These are phyloP conservation scores for Zizania palustris DNA, from an alignment of 202 grass and related monocot genomes.

Conservation along the genomic window DNA sequence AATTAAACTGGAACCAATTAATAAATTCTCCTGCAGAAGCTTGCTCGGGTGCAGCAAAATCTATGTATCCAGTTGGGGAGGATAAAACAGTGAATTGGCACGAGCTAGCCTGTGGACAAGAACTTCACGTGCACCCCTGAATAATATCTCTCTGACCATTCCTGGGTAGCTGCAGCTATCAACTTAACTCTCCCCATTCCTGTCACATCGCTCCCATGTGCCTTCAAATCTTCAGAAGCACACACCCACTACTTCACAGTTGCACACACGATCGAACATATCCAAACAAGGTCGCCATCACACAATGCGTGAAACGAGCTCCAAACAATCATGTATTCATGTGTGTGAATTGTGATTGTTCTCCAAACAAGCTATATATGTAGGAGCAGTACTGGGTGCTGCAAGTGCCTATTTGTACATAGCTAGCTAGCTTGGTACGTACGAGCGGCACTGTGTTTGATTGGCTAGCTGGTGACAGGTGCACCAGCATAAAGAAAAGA, in stretches of 20 bases:
- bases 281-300: slow-evolving; percentile 41
- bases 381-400: neutral
- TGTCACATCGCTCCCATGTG: slow-evolving; percentile 49
- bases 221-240: slow-evolving; percentile 38
- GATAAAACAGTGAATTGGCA: slow-evolving; percentile 17
- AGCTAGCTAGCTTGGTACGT: neutral
- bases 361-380: neutral
- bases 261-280: slow-evolving; percentile 16
- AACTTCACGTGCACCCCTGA: slow-evolving; percentile 16
- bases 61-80: slow-evolving; percentile 10
- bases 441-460: slow-evolving; percentile 34
- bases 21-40: neutral
- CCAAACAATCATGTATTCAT: slow-evolving; percentile 6
- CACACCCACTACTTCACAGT: no score
- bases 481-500: slow-evolving; percentile 33
- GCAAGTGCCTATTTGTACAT: neutral
- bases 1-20: no score
- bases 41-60: slow-evolving; percentile 32
- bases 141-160: slow-evolving; percentile 26
- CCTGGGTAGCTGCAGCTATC: neutral
- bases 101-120: slow-evolving; percentile 27
- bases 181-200: slow-evolving; percentile 41
- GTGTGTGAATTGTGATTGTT: slow-evolving; percentile 36
- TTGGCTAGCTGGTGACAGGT: slow-evolving; percentile 29
- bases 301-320: slow-evolving; percentile 19